Percentiles rank a stretch among this genome's conserved stretches.
These are phyloP conservation scores for Nicotiana obtusifolia DNA, from an alignment of 257 asterid genomes.

Conservation along the genomic window DNA sequence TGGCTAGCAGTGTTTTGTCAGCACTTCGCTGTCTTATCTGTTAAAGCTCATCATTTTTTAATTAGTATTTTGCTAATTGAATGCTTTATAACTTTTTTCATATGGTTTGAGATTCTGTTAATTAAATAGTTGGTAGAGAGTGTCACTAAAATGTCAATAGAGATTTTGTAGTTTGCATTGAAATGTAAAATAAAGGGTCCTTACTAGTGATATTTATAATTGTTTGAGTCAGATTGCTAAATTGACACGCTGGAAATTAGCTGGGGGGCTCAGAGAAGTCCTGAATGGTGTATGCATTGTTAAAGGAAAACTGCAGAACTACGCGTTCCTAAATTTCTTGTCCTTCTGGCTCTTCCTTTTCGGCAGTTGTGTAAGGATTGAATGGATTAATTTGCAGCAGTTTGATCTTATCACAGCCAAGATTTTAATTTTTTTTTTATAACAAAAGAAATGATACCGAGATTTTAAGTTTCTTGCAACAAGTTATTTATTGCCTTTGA, in stretches of 20 bases:
- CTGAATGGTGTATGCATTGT: neutral
- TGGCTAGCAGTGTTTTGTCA: neutral
- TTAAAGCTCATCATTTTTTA: neutral
- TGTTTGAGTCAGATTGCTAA: neutral
- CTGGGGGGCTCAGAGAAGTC: neutral
- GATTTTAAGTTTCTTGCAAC: neutral
- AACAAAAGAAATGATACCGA: too few relatives aligned
- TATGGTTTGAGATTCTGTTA: neutral
- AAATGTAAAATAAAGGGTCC: neutral
- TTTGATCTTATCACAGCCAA: neutral
- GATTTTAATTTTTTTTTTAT: too few relatives aligned
- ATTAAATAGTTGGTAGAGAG: neutral
- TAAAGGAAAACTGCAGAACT: neutral
- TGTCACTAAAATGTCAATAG: neutral
- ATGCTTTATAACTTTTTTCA: neutral
- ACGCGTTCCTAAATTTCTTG: neutral
- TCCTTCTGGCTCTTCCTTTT: neutral
- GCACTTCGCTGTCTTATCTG: neutral
- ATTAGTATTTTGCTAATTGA: neutral
- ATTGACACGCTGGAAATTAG: neutral
- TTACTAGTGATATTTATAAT: neutral
- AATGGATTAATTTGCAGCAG: neutral
- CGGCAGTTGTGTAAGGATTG: neutral
- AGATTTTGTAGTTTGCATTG: neutral
- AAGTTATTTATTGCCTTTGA: neutral